phyloP scores from a whole-genome alignment of 805 yeast species.

The Teunomyces lycoperdinae region DNA sequence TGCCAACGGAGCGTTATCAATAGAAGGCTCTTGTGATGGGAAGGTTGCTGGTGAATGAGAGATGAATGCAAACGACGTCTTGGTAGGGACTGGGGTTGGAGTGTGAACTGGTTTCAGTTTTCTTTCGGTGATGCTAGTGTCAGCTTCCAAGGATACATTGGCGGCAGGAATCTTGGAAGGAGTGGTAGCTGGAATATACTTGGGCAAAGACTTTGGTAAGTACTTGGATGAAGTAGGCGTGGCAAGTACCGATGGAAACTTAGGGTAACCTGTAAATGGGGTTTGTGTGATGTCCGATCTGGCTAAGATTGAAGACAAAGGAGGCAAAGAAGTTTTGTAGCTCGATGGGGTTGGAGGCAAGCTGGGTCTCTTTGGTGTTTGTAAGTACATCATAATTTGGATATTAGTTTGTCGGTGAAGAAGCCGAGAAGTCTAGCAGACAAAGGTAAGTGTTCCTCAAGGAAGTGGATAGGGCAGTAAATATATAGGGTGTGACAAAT shows the following conservation, averaged over 20 bases:
- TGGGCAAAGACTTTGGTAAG: background rate
- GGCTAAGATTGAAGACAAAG: slow-evolving; percentile 33
- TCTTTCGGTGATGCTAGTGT: slow-evolving; percentile 9
- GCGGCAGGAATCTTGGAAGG: slow-evolving; percentile 6
- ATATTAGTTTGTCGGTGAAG: background rate
- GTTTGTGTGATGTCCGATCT: slow-evolving; percentile 5
- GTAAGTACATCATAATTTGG: slow-evolving; percentile 20
- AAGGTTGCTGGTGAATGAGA: slow-evolving; percentile 90
- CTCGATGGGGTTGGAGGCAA: slow-evolving; percentile 21
- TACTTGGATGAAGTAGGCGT: slow-evolving; percentile 8
- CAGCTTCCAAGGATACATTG: slow-evolving; percentile 9
- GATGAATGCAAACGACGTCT: slow-evolving; percentile 74
- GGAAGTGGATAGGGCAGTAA: background rate
- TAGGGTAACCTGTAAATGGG: slow-evolving; percentile 11
- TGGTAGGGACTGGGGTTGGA: slow-evolving; percentile 1
- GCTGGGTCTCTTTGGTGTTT: slow-evolving; percentile 35
- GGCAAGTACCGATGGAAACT: slow-evolving; percentile 27
- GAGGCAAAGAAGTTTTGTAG: slow-evolving; percentile 33
- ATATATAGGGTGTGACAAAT: background rate
- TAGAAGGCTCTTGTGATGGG: slow-evolving; percentile 75
- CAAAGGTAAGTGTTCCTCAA: no score
- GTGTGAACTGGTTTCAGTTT: background rate
- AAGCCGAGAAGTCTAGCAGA: no score
- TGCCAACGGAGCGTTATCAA: slow-evolving; percentile 89
- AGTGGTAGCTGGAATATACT: slow-evolving; percentile 5